Base-by-base conservation (phyloP, 2,329 filamentous ascomycete genomes). In the Neoscytalidium dimidiatum region DNA sequence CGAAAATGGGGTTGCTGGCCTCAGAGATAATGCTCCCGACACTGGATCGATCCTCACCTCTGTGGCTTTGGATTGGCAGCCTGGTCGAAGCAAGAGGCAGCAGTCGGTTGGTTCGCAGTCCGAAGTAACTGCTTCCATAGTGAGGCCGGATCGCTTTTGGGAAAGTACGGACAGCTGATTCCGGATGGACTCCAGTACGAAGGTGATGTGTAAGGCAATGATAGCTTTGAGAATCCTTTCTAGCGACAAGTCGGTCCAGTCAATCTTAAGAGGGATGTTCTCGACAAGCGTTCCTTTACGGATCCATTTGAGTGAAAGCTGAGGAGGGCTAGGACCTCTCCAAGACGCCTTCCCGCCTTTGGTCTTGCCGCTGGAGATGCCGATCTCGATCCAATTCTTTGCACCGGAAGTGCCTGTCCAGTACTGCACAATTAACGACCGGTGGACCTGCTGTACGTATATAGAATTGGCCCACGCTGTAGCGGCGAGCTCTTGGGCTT, bases 341-440 rank as follows among this genome's bases (percentile, higher is more conserved):
- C 76, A 78, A 28, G 75, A 73, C 4, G 67, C 66, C 67, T 72
- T 76, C 58, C 69, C 73, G 65, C 75, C 78, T 65, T 69, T 73
- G 33, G 71, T 67, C 66, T 74, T 81, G 33, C 89, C 89, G 72
- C 89, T 93, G 66, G 88, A 85, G 38, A 97, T 86, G 9, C 93
- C 94, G 58, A 99, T 83, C 68, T 98, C 89, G 53, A 99, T 83
- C 94, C 95, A 99, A 75, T 89, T 96, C 80, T 96, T 97, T 17
- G 86, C 83, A 0, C 87, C 87, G 64, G 85, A 83, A 70, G 88
- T 86, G 58, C 86, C 85, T 17, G 86, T 83, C 95, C 95, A 99
- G 78, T 99, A 99, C 72, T 97, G 94, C 35, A 99, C 86, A 9
- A 93, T 88, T 65, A 99, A 81, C 29, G 90, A 90, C 66, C 95